A percentile compares a stretch with the other conserved stretches of the same genome.
These are phyloP conservation scores for Colletotrichum sp. DNA, from an alignment of 2,329 filamentous ascomycete species.

Conservation along the genomic window DNA sequence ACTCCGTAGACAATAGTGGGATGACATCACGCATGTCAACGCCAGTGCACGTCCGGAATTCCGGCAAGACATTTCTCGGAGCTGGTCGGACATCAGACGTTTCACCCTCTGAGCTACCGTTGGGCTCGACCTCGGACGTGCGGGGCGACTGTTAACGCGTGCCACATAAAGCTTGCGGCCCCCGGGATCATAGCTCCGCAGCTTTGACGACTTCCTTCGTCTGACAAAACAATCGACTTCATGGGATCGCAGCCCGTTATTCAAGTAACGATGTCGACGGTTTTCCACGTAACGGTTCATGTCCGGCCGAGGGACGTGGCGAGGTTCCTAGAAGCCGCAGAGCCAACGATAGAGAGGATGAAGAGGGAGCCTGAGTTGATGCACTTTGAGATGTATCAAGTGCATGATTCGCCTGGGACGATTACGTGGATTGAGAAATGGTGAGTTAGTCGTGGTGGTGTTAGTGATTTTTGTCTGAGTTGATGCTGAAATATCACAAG, in stretches of 20 bases:
- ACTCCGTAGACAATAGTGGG: neutral
- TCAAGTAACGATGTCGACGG: neutral
- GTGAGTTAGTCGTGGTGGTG: neutral
- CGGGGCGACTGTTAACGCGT: constrained; percentile 3
- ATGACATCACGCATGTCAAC: neutral
- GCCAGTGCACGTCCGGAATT: neutral
- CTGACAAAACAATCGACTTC: neutral
- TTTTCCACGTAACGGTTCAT: constrained; percentile 15
- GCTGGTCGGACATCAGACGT: constrained; percentile 11
- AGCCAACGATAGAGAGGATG: constrained; percentile 15
- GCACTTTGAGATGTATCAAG: constrained; percentile 17
- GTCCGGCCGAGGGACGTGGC: constrained; percentile 9
- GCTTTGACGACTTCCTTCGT: neutral
- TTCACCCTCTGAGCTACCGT: constrained; percentile 1
- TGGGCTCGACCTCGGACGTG: neutral
- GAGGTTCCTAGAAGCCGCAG: neutral
- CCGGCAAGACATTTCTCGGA: neutral
- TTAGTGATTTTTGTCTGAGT: rapidly evolving
- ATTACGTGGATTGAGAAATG: constrained; percentile 20
- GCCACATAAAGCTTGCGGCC: neutral
- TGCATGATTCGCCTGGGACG: constrained; percentile 11
- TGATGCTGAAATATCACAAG: neutral
- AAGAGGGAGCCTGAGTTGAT: constrained; percentile 12
- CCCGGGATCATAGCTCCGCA: neutral
- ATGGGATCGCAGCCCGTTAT: neutral